A percentile compares a stretch with the other conserved stretches of the same genome.
Conservation (phyloP, 768 basidiomycete species). For the Krasilnikovozyma curviuscula region DNA sequence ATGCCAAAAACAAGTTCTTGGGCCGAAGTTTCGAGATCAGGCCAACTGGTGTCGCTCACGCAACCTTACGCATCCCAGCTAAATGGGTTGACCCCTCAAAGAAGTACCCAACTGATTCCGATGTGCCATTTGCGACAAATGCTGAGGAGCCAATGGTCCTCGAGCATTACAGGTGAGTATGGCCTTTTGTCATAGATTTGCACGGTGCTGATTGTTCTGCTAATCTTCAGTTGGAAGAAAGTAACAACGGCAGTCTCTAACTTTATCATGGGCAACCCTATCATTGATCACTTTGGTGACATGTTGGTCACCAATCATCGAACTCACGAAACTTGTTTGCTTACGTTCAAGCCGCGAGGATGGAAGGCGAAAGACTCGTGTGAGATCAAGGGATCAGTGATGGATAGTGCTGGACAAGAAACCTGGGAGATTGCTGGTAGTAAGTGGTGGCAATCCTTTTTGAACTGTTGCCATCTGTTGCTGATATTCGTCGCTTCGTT, state of each 20-base stretch:
- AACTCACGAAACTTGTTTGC: conserved; percentile 62
- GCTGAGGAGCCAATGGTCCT: conserved; percentile 34
- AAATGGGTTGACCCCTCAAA: conserved; percentile 30
- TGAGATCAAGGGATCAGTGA: conserved; percentile 75
- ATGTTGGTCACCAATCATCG: conserved; percentile 82
- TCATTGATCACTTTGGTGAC: conserved; percentile 77
- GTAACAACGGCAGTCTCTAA: conserved; percentile 65
- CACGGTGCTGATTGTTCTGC: neutral
- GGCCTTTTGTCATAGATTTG: neutral
- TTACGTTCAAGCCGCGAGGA: conserved; percentile 90
- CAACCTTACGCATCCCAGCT: conserved; percentile 54
- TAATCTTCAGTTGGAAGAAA: conserved; percentile 59
- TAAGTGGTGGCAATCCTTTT: too few species aligned
- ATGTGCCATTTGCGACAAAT: conserved; percentile 18
- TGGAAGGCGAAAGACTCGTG: conserved; percentile 83
- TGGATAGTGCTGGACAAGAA: conserved; percentile 42
- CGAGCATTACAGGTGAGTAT: conserved; percentile 49
- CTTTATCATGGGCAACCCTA: conserved; percentile 74
- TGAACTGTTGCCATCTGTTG: neutral
- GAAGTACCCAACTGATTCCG: conserved; percentile 13
- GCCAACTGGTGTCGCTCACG: conserved; percentile 85
- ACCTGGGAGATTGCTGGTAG: conserved; percentile 81
- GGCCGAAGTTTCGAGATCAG: conserved; percentile 92
- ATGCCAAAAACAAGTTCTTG: conserved; percentile 91
- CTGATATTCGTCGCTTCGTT: neutral